Base-by-base conservation (phyloP, 345 rosid species). In the Syzygium oleosum region DNA sequence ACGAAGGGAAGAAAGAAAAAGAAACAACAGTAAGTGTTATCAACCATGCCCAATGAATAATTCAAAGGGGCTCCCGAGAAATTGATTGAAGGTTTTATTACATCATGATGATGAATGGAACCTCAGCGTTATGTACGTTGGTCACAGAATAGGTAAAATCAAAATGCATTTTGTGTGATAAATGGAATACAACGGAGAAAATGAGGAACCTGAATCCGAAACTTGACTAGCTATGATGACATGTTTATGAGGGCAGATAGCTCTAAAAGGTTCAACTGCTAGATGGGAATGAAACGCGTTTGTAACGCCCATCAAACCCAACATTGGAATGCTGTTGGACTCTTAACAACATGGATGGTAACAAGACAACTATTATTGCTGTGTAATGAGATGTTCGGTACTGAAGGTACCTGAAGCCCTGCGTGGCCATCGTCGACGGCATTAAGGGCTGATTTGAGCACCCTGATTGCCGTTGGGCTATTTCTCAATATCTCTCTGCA, bases 341-440 rank as follows among this genome's bases (percentile, higher is more conserved):
- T 73, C 80, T 73, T 38, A 13, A 73, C 8, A 38, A 19, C 6
- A 12, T 73, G 49, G 80, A 38, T 19, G 14, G 49, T 73, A 73
- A 73, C 14, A 73, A 38, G 49, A 19, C 80, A 73, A 68, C 34
- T 38, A 19, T 73, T 73, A 34, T 19, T 73, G 80, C 80, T 41
- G 4, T 9, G 13, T 73, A 73, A 9, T 73, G 46, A 68, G 23
- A 68, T 14, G 80, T 19, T 19, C 0, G 80, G 12, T 49, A 73
- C 49, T 1, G 80, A 38, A 73, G 15, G 80, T 90, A 96, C 99
- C 97, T 95, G 98, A 86, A 96, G 97, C 88, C 99, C 98, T 3
- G 99, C 97, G 83, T 96, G 98, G 49, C 99, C 99, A 79, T 97
- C 99, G 73, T 96, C 99, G 2, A 93, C 98, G 43, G 99, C 99